A percentile compares a stretch with the other conserved stretches of the same genome.
These are phyloP conservation scores for Umbelopsis sp. DNA, from an alignment of 371 early-diverging fungal genomes.

Conservation along the genomic window DNA sequence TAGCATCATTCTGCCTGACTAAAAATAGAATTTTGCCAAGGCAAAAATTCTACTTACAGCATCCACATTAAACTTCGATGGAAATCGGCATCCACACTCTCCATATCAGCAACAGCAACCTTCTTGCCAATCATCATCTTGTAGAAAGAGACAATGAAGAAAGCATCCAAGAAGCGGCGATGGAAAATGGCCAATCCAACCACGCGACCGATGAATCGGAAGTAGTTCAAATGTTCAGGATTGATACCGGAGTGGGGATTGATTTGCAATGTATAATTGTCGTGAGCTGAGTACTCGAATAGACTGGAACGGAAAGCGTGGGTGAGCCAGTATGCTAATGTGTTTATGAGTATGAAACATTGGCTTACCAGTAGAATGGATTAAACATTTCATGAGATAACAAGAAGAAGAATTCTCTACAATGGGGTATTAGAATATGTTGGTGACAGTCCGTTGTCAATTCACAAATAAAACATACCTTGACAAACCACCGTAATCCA, in stretches of 20 bases:
- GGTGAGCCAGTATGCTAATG: not conserved
- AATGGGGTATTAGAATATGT: not conserved
- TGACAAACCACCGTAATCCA: conserved; percentile 98
- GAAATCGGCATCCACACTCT: conserved; percentile 94
- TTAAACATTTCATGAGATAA: conserved; percentile 99
- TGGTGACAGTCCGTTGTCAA: no score
- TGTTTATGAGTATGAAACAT: not conserved
- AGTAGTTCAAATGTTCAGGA: conserved; percentile 98
- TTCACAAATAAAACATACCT: conserved; percentile 43
- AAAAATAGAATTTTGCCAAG: not conserved
- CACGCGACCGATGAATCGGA: conserved; percentile 97
- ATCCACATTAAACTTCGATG: conserved; percentile 94
- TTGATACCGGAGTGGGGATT: conserved; percentile 96
- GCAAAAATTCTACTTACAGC: conserved; percentile 56
- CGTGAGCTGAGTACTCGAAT: conserved; percentile 97
- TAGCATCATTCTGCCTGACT: not conserved
- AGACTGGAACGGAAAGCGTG: conserved; percentile 41
- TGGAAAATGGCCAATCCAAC: conserved; percentile 98
- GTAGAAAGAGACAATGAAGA: conserved; percentile 95
- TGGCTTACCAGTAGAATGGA: conserved; percentile 83
- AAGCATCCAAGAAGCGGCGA: conserved; percentile 94
- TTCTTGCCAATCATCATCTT: conserved; percentile 94
- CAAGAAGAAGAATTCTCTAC: conserved; percentile 94
- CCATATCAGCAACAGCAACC: conserved; percentile 89
- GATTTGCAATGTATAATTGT: conserved; percentile 96